phyloP scores from a whole-genome alignment of 345 rosid species.

The Sonneratia caseolaris region DNA sequence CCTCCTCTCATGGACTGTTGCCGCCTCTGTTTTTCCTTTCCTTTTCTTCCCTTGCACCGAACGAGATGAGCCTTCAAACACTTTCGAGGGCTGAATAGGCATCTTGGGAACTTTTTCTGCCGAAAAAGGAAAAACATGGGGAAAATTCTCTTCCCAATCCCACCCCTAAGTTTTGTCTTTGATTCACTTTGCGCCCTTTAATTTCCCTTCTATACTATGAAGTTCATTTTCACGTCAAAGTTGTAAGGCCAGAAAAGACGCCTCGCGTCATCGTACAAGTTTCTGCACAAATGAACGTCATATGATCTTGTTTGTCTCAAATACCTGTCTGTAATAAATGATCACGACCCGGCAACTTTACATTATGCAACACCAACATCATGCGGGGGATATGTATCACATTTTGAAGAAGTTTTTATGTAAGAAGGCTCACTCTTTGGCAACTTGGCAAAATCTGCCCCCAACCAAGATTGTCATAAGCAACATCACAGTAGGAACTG shows the following conservation, averaged over 20 bases:
- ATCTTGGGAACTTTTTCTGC: background rate
- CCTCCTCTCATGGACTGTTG: background rate
- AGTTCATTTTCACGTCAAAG: no score
- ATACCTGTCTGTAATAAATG: no score
- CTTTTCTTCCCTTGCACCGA: background rate
- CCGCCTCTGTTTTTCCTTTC: background rate
- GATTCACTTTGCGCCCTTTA: background rate
- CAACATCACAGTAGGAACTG: background rate
- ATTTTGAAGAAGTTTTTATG: background rate
- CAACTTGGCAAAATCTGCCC: background rate
- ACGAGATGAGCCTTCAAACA: background rate
- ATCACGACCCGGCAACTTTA: background rate
- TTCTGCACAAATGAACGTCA: no score
- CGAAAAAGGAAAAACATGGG: no score
- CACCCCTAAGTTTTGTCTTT: background rate
- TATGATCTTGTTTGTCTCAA: no score
- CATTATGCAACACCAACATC: background rate
- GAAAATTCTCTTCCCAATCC: background rate
- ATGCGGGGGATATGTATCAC: background rate
- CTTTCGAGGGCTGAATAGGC: background rate
- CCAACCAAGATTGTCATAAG: background rate
- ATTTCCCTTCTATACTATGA: no score
- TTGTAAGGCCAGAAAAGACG: no score
- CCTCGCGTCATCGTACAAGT: no score
- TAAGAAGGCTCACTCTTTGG: background rate